Conservation (phyloP, 768 basidiomycete species). For the Russula virescens region DNA sequence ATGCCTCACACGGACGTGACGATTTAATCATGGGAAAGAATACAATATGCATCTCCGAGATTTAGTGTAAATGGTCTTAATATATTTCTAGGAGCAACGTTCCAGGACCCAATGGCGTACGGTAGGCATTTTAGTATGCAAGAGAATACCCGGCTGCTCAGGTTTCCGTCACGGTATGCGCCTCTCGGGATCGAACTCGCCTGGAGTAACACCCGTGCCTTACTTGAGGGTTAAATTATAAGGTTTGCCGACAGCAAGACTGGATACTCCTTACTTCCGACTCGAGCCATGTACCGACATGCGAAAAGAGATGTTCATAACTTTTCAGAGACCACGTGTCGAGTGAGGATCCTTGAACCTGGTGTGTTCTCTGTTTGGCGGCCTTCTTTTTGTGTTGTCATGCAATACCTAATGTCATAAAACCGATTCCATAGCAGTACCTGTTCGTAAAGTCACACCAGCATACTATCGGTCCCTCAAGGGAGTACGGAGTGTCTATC, state of each 20-base stretch:
- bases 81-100: neutral
- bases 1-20: neutral
- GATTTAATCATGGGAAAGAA: neutral
- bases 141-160: neutral
- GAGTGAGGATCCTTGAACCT: neutral
- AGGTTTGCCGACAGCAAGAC: neutral
- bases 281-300: neutral
- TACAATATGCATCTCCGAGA: neutral
- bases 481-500: neutral
- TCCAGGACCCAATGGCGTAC: neutral
- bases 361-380: neutral
- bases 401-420: neutral
- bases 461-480: neutral
- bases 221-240: neutral
- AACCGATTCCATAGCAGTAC: neutral
- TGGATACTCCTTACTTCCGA: neutral
- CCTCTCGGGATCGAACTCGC: neutral
- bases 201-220: neutral
- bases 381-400: neutral
- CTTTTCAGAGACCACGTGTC: neutral
- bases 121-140: neutral
- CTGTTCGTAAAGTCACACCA: neutral
- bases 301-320: neutral
- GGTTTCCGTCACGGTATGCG: no score
- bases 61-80: neutral